Base-by-base conservation (phyloP, 148 eudicot species). In the Amaranthus palmeri region DNA sequence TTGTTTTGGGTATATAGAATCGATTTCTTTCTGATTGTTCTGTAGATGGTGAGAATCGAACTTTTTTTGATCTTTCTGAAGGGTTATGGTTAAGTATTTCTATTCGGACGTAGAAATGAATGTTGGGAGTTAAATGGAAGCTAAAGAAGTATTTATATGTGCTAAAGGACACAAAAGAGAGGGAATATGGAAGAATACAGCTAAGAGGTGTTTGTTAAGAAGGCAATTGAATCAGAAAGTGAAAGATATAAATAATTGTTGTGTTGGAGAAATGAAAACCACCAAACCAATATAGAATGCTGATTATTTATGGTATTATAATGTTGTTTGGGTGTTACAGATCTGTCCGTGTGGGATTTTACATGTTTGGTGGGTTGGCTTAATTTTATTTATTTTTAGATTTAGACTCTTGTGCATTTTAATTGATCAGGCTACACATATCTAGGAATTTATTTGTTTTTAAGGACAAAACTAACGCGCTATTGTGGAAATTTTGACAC, bases 281-380 rank as follows among this genome's bases (percentile, higher is more conserved):
- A 57, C 25, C 3, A 7, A 57, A 25, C 36, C 36, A 25, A 25
- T 2, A 58, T 6, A 41, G 2, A 8, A 25, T 44, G 51, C 13
- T 46, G 45, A 56, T 3, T 64, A 56, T 3, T 64, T n/a, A n/a
- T 42, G 42, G 65, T 61, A 43, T 41, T 42, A 43, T 52, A 64
- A 1, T 25, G 36, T 25, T 1, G 36, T 25, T 25, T 25, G 36
- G 53, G 52, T 64, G 68, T 64, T 6, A 4, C 15, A 18, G 10
- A 14, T 9, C 50, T 45, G 36, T 56, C 9, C 68, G 68, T 64
- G 53, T 64, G 41, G 52, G 36, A 4, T n/a, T n/a, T n/a, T n/a
- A n/a, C n/a, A n/a, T 10, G 17, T 61, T 61, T 60, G 64, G 6
- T 40, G 46, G 64, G 64, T 44, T 62, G 67, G 67, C 67, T 62